A percentile compares a stretch with the other conserved stretches of the same genome.
phyloP scores from a whole-genome alignment of 306 rosid genomes.

The Leucaena leucocephala region DNA sequence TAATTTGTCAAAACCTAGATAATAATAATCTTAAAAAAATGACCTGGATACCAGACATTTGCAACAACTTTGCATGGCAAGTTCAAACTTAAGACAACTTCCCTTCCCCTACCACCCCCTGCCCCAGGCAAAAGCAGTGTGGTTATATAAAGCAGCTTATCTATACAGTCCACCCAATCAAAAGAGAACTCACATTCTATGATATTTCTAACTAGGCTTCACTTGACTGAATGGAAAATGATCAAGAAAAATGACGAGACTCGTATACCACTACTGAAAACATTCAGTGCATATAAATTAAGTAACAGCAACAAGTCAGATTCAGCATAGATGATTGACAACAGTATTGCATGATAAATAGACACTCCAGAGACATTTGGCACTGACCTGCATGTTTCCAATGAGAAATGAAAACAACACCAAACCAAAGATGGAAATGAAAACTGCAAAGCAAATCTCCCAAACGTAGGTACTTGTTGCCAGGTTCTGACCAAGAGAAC shows the following conservation, averaged over 20 bases:
- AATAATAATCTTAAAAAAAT: too few species aligned
- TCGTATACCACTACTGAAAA: slow-evolving; percentile 11
- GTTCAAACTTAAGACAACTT: too few species aligned
- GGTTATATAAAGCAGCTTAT: not conserved
- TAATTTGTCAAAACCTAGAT: too few species aligned
- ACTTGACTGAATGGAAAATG: not conserved
- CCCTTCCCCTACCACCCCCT: not conserved
- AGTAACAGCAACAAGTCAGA: not conserved
- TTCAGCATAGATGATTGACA: not conserved
- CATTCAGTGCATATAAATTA: not conserved
- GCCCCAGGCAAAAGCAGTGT: not conserved
- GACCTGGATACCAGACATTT: too few species aligned
- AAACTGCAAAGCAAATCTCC: slow-evolving; percentile 93
- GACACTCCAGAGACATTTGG: slow-evolving; percentile 7
- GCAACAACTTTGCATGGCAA: too few species aligned
- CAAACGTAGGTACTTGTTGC: slow-evolving; percentile 78
- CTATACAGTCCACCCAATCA: too few species aligned
- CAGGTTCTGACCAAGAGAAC: slow-evolving; percentile 94
- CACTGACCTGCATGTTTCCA: slow-evolving; percentile 94
- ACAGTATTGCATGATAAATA: slow-evolving; percentile 16
- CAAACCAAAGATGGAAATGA: slow-evolving; percentile 83
- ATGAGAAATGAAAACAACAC: slow-evolving; percentile 87
- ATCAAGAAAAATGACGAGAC: not conserved
- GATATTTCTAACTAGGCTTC: not conserved
- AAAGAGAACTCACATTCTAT: not conserved